Evolutionary conservation across 805 yeast genomes (phyloP).

Genomic region (Hanseniaspora nectarophila): DNA sequence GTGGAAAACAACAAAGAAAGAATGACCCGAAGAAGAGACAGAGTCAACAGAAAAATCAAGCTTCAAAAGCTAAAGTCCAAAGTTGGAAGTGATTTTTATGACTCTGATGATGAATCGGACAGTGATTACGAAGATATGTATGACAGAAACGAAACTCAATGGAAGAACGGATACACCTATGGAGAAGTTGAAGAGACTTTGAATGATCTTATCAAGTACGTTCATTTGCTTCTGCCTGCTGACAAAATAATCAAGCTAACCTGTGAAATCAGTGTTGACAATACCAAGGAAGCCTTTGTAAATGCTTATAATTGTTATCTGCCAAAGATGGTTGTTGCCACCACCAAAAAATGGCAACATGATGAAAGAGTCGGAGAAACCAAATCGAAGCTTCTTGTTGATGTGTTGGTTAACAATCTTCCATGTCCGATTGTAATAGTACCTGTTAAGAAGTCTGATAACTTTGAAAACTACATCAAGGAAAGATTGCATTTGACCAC

Average conservation of each 20-base stretch:
- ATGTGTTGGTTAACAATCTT: constrained; percentile 21
- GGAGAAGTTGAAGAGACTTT: constrained; percentile 20
- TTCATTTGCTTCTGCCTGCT: constrained; percentile 18
- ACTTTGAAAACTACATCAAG: constrained; percentile 19
- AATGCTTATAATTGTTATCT: constrained; percentile 27
- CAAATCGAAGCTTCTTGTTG: constrained; percentile 23
- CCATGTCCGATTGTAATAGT: constrained; percentile 26
- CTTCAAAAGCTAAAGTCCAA: neutral
- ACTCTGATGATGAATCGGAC: neutral
- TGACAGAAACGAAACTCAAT: constrained; percentile 18
- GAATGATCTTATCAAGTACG: constrained; percentile 21
- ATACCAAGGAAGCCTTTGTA: constrained; percentile 20
- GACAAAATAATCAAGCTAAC: constrained; percentile 25
- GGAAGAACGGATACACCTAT: constrained; percentile 27
- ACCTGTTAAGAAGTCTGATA: constrained; percentile 24
- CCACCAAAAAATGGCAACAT: constrained; percentile 21
- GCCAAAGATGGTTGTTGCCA: constrained; percentile 26
- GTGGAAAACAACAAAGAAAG: constrained; percentile 3
- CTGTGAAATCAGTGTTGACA: constrained; percentile 27
- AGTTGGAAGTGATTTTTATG: constrained; percentile 13
- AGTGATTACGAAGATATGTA: constrained; percentile 16
- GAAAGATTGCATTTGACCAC: constrained; percentile 4
- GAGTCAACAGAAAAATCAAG: constrained; percentile 12
- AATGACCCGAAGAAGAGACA: constrained; percentile 11
- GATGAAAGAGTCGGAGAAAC: constrained; percentile 21